These are phyloP conservation scores for Posidonia oceanica DNA, from an alignment of 116 monocot genomes.

Conservation along the genomic window DNA sequence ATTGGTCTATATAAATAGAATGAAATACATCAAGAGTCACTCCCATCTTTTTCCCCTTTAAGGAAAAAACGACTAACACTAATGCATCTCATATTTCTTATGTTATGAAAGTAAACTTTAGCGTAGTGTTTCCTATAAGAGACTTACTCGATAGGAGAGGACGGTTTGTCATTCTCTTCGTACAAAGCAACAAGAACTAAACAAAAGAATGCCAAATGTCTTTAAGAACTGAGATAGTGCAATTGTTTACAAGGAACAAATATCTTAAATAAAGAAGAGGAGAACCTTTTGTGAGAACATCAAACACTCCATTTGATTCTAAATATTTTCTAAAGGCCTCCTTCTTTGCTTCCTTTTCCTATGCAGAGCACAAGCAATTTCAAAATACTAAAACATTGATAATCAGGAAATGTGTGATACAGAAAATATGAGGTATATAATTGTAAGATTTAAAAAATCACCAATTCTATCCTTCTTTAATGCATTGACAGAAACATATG, in stretches of 20 bases:
- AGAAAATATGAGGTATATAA: no score
- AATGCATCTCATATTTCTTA: no score
- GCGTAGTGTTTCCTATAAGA: background rate
- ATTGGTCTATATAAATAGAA: no score
- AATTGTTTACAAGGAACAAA: background rate
- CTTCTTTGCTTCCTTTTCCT: constrained; percentile 90
- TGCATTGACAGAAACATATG: no score
- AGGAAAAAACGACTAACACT: no score
- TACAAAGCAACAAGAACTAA: constrained; percentile 81
- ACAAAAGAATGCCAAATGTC: constrained; percentile 2
- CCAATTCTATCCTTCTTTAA: no score
- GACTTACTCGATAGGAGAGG: constrained; percentile 74
- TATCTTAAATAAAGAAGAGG: background rate
- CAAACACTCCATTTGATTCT: constrained; percentile 78
- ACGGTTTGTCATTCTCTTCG: constrained; percentile 75
- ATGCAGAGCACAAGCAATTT: background rate
- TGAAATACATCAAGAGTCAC: no score
- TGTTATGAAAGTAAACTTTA: no score
- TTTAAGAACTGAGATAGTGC: background rate
- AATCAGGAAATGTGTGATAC: no score
- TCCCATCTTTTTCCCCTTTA: no score
- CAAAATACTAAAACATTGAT: background rate
- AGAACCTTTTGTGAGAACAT: constrained; percentile 89
- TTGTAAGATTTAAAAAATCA: no score
- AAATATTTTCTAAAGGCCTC: constrained; percentile 88